Base-by-base conservation (phyloP, 352 stramenopile species). In the Globisporangium radiosum region DNA sequence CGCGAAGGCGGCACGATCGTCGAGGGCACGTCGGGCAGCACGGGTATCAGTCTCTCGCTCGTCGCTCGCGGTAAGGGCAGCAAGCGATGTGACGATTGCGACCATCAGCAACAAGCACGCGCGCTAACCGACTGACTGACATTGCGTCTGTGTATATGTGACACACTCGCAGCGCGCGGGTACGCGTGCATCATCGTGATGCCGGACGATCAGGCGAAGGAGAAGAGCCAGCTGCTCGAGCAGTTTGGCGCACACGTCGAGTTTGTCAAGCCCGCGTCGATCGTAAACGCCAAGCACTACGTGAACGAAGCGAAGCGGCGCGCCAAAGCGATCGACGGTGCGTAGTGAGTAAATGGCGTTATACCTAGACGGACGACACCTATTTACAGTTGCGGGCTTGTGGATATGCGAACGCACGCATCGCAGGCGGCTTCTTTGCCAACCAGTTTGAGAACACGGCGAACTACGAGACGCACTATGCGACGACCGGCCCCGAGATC, bases 371-470 rank as follows among this genome's bases (percentile, higher is more conserved):
- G 25, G 25, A 33, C 25, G 25, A 33, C 25, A 2, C 25, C 25
- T 33, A 3, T 2, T 33, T 3, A 33, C 25, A 44, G 7, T 2
- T 44, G 40, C 40, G 40, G 40, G 3, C 40, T 44, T 44, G 7
- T 44, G 40, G 40, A 44, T 44, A 44, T 33, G 25, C 25, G 25
- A 33, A 33, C 25, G 25, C 25, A 33, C 25, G 25, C 40, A 44
- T 4, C 7, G 11, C 54, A 91, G 86, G 88, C 36, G 95, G 87
- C 7, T 94, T 97, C 57, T 99, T 99, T 70, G 88, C 97, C 43
- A 90, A 99, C 68, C 97, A 99, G 69, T 99, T 99, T 69, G 97
- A 99, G 61, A 99, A 99, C 72, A 77, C 83, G 25, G 84, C 94
- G 37, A 99, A 99, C 78, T 96, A 92, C 25, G 72, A 93, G 6